These are phyloP conservation scores for Akanthomyces dipterigenus DNA, from an alignment of 2,329 filamentous ascomycete species.

Conservation along the genomic window DNA sequence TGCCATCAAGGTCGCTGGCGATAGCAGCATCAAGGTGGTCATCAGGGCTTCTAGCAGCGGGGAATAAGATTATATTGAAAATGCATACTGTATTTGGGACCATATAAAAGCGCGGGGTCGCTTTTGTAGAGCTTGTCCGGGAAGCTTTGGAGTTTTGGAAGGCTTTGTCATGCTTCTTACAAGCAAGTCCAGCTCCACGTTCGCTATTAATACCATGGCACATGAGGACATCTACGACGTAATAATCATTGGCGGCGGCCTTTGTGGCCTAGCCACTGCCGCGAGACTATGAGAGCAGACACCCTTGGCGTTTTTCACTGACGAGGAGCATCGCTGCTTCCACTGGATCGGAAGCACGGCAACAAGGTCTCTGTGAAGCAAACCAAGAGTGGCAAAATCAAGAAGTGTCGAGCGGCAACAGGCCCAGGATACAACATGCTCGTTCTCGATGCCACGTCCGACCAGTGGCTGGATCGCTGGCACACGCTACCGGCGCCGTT, in stretches of 20 bases:
- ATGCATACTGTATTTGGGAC: no score
- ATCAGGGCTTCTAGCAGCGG: no score
- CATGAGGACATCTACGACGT: constrained; percentile 59
- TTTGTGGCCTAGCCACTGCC: constrained; percentile 67
- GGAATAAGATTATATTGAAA: no score
- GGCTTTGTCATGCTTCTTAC: no score
- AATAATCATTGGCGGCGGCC: constrained; percentile 67
- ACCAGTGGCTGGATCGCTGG: constrained; percentile 66
- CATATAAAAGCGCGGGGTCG: no score
- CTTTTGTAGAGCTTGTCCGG: no score
- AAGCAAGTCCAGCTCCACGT: no score
- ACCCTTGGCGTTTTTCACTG: constrained; percentile 73
- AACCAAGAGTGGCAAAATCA: constrained; percentile 28
- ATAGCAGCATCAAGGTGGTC: no score
- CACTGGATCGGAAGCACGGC: constrained; percentile 65
- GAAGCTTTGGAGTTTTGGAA: no score
- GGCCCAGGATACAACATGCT: constrained; percentile 39
- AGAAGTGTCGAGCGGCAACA: not conserved
- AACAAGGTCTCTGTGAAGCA: constrained; percentile 51
- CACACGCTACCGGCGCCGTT: no score
- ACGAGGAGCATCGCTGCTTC: constrained; percentile 73
- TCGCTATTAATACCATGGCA: no score
- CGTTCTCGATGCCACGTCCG: constrained; percentile 59
- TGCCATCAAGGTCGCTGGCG: no score
- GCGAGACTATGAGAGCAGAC: constrained; percentile 65